A percentile compares a stretch with the other conserved stretches of the same genome.
phyloP scores from a whole-genome alignment of 495 filamentous ascomycete genomes.

The Niebla homalea region DNA sequence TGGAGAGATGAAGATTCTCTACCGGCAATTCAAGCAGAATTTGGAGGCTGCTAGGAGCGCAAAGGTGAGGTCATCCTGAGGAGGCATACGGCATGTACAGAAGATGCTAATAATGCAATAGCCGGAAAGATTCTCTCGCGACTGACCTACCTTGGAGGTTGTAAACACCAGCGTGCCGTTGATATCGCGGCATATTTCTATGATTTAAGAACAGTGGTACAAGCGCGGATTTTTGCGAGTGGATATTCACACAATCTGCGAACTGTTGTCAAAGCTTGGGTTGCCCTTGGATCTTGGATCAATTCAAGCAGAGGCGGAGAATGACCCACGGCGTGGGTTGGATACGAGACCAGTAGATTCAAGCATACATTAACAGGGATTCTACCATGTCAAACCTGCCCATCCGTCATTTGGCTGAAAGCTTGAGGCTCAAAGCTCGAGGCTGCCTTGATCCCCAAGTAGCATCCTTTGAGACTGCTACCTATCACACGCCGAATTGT shows the following conservation, averaged over 20 bases:
- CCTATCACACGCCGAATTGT: not conserved
- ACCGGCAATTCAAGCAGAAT: constrained; percentile 44
- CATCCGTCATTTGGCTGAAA: no score
- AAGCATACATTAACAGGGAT: no score
- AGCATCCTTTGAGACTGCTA: no score
- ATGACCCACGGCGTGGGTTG: no score
- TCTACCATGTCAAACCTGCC: no score
- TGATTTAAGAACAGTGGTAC: not conserved
- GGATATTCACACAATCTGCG: not conserved
- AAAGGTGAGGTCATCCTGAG: constrained; percentile 21
- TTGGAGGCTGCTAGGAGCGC: constrained; percentile 39
- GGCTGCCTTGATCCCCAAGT: no score
- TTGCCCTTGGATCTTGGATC: no score
- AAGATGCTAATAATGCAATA: not conserved
- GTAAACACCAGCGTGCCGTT: not conserved
- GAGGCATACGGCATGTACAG: not conserved
- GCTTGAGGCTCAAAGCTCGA: no score
- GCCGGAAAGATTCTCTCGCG: constrained; percentile 6
- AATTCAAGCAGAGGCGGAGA: no score
- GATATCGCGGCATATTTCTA: not conserved
- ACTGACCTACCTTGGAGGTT: not conserved
- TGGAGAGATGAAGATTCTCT: constrained; percentile 43
- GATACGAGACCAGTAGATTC: no score
- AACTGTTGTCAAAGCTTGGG: not conserved
- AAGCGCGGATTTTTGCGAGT: not conserved